These are phyloP conservation scores for Mucor velutinosus DNA, from an alignment of 371 early-diverging fungal species.

Conservation along the genomic window DNA sequence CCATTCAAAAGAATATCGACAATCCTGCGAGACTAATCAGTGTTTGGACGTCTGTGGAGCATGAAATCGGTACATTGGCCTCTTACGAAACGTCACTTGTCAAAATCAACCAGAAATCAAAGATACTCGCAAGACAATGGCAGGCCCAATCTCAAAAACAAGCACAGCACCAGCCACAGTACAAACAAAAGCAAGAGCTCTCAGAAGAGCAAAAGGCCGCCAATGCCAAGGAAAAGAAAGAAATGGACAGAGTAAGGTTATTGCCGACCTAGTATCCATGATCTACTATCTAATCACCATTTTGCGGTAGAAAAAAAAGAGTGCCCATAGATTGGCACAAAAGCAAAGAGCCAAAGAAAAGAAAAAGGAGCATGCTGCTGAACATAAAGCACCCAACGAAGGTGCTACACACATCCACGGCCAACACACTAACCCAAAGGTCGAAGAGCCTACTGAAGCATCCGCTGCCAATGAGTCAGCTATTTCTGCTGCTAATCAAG, in stretches of 20 bases:
- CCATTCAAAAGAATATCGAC: slow-evolving; percentile 41
- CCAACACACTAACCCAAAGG: not conserved
- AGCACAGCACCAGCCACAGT: not conserved
- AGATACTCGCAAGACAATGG: slow-evolving; percentile 33
- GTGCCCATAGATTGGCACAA: slow-evolving; percentile 27
- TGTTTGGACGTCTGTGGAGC: slow-evolving; percentile 53
- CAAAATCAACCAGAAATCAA: slow-evolving; percentile 29
- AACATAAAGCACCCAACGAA: not conserved
- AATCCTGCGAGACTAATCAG: slow-evolving; percentile 55
- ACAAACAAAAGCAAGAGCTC: not conserved
- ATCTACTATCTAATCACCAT: not conserved
- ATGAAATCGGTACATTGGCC: slow-evolving; percentile 46
- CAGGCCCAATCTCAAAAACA: slow-evolving; percentile 13
- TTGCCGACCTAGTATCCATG: not conserved
- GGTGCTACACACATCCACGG: not conserved
- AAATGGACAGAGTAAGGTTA: not conserved
- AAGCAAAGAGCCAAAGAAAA: slow-evolving; percentile 19
- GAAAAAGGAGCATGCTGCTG: slow-evolving; percentile 2
- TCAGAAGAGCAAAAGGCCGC: not conserved
- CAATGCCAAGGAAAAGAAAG: slow-evolving; percentile 7
- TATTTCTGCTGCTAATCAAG: not conserved
- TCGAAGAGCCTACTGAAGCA: not conserved
- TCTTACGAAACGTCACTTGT: slow-evolving; percentile 28
- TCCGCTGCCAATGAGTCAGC: not conserved
- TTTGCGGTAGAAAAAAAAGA: slow-evolving; percentile 30